Base-by-base conservation (phyloP, 768 basidiomycete species). In the Termitomyces sp. region DNA sequence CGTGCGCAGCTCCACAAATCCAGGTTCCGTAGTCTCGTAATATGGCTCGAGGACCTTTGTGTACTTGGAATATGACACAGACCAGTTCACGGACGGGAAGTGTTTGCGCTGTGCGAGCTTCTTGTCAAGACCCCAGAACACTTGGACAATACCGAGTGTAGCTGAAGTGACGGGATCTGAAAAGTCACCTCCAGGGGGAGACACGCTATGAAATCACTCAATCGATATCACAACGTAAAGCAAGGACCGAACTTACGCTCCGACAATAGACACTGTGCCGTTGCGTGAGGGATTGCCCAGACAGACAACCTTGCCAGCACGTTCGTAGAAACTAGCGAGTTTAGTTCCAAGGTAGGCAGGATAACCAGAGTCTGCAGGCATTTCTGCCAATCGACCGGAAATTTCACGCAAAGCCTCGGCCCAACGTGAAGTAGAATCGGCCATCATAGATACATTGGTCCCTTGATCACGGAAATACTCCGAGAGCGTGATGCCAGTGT, bases 61-160 rank as follows among this genome's bases (percentile, higher is more conserved):
- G 74, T 99, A 98, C 73, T 99, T 99, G 58, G 97, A 98, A 73
- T 98, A 98, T 10, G 97, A 99, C n/a, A 97, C 77, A 63, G 88
- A 97, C 97, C 97, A 99, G 76, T 99, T 98, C 72, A 99, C 96
- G n/a, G 95, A 97, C 1, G 97, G 97, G 82, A 99, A 99, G 71
- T 99, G 95, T 73, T 99, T 98, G 61, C 96, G 84, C 71, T 98
- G 97, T 3, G 97, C 97, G 58, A 98, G 86, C 70, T 96, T 94
- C 86, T 99, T 99, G 77, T 98, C 97, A 28, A 99, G 84, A 72
- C 97, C 97, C 97, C 97, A 99, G 84, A 99, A 99, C 63, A 98
- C 97, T 68, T 98, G 97, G 10, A 99, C 97, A 69, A 99, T 99
- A 78, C 94, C 86, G 56, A 99, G 89, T 3, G 97, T 99, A 36